A percentile compares a stretch with the other conserved stretches of the same genome.
Evolutionary conservation across 768 basidiomycete species (phyloP).

Genomic region (Russula vinacea): DNA sequence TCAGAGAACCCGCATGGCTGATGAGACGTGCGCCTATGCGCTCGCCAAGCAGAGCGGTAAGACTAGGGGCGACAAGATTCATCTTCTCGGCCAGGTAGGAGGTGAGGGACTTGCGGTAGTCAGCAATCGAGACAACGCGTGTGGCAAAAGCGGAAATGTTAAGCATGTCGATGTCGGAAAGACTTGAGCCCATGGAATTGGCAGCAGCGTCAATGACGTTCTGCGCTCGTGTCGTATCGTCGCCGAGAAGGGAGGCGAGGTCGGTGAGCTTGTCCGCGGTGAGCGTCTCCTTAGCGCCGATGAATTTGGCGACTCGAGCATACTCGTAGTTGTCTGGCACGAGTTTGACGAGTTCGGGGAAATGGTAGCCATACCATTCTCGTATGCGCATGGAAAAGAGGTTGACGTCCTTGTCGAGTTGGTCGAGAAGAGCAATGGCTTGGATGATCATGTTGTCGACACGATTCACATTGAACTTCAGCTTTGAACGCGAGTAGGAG

Average conservation of each 20-base stretch:
- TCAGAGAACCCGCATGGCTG: constrained; percentile 94
- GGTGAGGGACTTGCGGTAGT: constrained; percentile 89
- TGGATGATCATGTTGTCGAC: constrained; percentile 99
- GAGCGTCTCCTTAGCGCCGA: constrained; percentile 84
- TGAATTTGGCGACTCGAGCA: constrained; percentile 78
- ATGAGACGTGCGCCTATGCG: constrained; percentile 89
- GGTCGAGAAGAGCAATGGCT: constrained; percentile 96
- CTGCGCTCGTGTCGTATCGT: constrained; percentile 81
- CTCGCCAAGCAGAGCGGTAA: constrained; percentile 88
- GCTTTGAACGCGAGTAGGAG: constrained; percentile 94
- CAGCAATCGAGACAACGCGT: constrained; percentile 86
- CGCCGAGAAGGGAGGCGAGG: constrained; percentile 74
- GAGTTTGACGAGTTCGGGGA: constrained; percentile 91
- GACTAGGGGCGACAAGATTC: constrained; percentile 92
- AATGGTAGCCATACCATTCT: constrained; percentile 99
- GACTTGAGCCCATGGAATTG: constrained; percentile 90
- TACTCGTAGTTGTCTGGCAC: constrained; percentile 95
- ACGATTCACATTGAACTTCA: constrained; percentile 96
- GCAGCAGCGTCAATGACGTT: constrained; percentile 94
- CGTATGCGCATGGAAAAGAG: constrained; percentile 96
- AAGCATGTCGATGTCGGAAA: constrained; percentile 90
- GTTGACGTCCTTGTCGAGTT: constrained; percentile 99
- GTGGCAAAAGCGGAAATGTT: constrained; percentile 91
- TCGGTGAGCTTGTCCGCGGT: constrained; percentile 77
- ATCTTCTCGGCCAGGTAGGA: constrained; percentile 93